Conservation (phyloP, 768 basidiomycete genomes). For the Coprinopsis cinerea region DNA sequence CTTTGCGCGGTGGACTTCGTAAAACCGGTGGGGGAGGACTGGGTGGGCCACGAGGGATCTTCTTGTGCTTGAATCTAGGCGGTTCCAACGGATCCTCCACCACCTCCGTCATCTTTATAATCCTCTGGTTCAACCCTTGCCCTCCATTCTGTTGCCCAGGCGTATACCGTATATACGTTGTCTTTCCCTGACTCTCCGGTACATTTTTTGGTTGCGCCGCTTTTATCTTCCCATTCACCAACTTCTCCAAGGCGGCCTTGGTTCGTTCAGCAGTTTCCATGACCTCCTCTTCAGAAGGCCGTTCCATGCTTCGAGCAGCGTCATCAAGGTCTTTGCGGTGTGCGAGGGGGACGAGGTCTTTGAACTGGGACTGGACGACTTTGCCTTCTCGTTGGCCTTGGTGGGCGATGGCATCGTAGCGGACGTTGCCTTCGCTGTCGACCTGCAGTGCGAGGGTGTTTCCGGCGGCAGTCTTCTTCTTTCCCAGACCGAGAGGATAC, state of each 20-base stretch:
- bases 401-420: conserved; percentile 94
- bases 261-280: conserved; percentile 90
- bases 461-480: conserved; percentile 90
- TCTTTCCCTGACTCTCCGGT: conserved; percentile 76
- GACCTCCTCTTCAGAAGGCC: conserved; percentile 91
- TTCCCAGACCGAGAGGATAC: conserved; percentile 92
- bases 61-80: conserved; percentile 97
- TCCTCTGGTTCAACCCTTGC: conserved; percentile 78
- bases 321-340: conserved; percentile 87
- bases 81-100: conserved; percentile 98
- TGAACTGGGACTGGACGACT: conserved; percentile 91
- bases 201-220: conserved; percentile 97
- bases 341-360: conserved; percentile 89
- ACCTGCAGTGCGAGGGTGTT: conserved; percentile 97
- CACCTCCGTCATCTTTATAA: conserved; percentile 98
- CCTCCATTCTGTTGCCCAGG: conserved; percentile 81
- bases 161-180: conserved; percentile 92
- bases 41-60: conserved; percentile 94
- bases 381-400: conserved; percentile 89
- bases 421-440: conserved; percentile 92
- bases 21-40: conserved; percentile 95
- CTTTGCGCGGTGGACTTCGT: conserved; percentile 92
- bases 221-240: conserved; percentile 95
- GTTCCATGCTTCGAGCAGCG: conserved; percentile 69
- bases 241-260: conserved; percentile 84